These are phyloP conservation scores for Neonothopanus nambi DNA, from an alignment of 1,284 basidiomycete species.

Conservation along the genomic window DNA sequence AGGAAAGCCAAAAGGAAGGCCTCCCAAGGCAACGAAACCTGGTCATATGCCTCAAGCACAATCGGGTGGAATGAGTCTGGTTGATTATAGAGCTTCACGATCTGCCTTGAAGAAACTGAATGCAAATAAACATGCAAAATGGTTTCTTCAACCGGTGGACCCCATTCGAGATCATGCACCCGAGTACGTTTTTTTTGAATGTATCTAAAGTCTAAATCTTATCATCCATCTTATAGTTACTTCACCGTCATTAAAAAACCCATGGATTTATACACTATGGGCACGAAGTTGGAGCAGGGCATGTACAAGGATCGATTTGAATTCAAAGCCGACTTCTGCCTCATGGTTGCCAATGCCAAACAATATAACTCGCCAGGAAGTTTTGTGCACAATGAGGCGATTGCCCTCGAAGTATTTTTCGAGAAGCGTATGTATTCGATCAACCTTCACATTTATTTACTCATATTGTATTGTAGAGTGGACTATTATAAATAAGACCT, in stretches of 20 bases:
- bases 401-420: slow-evolving; percentile 80
- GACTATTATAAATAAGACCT: slow-evolving; percentile 76
- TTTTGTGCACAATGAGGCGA: slow-evolving; percentile 77
- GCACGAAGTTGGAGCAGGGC: slow-evolving; percentile 84
- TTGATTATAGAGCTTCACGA: slow-evolving; percentile 80
- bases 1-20: slow-evolving; percentile 31
- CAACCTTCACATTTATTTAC: slow-evolving; percentile 1
- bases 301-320: slow-evolving; percentile 85
- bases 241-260: slow-evolving; percentile 89
- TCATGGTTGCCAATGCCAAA: slow-evolving; percentile 89
- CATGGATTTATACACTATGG: slow-evolving; percentile 93
- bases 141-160: slow-evolving; percentile 91
- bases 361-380: slow-evolving; percentile 80
- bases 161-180: slow-evolving; percentile 84
- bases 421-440: slow-evolving; percentile 67
- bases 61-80: slow-evolving; percentile 76
- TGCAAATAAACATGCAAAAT: slow-evolving; percentile 63
- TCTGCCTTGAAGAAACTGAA: slow-evolving; percentile 84
- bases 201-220: slow-evolving; percentile 14
- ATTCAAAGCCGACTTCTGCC: slow-evolving; percentile 85
- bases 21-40: slow-evolving; percentile 33
- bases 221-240: slow-evolving; percentile 55
- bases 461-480: slow-evolving; percentile 50
- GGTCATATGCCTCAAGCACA: slow-evolving; percentile 70
- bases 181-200: slow-evolving; percentile 51